Evolutionary conservation across 306 rosid species (phyloP).

Genomic region (Adenanthera pavonina): DNA sequence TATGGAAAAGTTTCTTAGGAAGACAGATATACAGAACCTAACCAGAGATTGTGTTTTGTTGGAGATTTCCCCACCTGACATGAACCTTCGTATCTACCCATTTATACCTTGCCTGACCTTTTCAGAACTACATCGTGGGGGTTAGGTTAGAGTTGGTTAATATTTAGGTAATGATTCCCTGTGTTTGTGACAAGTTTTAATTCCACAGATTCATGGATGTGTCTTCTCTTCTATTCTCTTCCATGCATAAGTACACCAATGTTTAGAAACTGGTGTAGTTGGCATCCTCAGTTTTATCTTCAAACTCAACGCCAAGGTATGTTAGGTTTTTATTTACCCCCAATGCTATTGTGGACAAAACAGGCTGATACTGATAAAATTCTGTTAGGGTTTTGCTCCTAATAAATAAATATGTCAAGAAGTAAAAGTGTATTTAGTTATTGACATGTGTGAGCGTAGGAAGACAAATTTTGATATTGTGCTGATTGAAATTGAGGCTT

Average conservation of each 20-base stretch:
- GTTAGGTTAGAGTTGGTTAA: neutral
- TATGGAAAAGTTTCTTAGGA: constrained; percentile 17
- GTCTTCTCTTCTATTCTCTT: too few species aligned
- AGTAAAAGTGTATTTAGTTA: neutral
- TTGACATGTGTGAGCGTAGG: too few species aligned
- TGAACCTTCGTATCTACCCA: neutral
- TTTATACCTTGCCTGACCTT: constrained; percentile 11
- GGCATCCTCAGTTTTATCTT: constrained; percentile 66
- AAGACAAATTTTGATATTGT: too few species aligned
- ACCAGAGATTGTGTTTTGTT: neutral
- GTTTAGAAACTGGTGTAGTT: constrained; percentile 43
- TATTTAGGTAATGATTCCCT: neutral
- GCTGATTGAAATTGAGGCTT: neutral
- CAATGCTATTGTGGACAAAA: neutral
- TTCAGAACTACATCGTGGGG: neutral
- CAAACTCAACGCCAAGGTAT: constrained; percentile 72
- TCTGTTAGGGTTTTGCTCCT: neutral
- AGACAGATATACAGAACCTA: neutral
- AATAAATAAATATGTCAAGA: neutral
- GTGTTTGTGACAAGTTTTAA: too few species aligned
- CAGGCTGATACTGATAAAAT: too few species aligned
- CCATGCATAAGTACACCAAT: too few species aligned
- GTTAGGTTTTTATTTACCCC: neutral
- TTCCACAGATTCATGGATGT: too few species aligned
- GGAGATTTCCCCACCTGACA: neutral